Percentiles rank a stretch among this genome's conserved stretches.
These are phyloP conservation scores for Linderniella brevidens DNA, from an alignment of 257 asterid genomes.

Conservation along the genomic window DNA sequence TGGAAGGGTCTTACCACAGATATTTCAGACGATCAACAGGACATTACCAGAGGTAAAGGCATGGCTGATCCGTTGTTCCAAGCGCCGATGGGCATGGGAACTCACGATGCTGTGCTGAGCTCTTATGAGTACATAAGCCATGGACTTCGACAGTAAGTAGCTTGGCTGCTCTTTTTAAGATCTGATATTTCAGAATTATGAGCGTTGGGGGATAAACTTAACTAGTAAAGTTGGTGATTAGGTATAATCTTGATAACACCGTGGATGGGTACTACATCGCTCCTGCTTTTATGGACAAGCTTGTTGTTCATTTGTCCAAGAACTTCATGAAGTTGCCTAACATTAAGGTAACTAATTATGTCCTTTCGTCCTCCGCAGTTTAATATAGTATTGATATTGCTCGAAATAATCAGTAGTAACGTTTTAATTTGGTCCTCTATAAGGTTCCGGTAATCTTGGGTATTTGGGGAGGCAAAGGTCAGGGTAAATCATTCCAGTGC, in stretches of 20 bases:
- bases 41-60: slow-evolving; percentile 46
- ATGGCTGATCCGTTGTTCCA: slow-evolving; percentile 36
- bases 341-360: slow-evolving; percentile 4
- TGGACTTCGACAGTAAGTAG: slow-evolving; percentile 24
- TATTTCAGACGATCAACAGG: slow-evolving; percentile 44
- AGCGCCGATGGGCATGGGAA: slow-evolving; percentile 39
- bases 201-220: background rate
- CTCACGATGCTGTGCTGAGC: slow-evolving; percentile 36
- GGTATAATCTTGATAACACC: slow-evolving; percentile 5
- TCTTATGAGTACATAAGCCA: slow-evolving; percentile 41
- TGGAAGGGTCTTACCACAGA: slow-evolving; percentile 32
- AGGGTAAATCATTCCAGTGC: slow-evolving; percentile 50
- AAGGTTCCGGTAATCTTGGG: slow-evolving; percentile 42
- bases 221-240: background rate
- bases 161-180: background rate
- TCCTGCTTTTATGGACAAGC: slow-evolving; percentile 8
- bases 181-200: background rate
- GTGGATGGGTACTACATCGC: slow-evolving; percentile 5
- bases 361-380: no score
- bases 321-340: slow-evolving; percentile 11
- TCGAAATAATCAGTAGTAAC: no score
- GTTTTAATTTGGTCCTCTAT: no score
- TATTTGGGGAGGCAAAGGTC: slow-evolving; percentile 53
- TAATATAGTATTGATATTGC: no score
- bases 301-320: slow-evolving; percentile 5